Evolutionary conservation across 1,139 yeast species (phyloP), one percentile per base, ranked within the genome.

Genomic region (Yamadazyma kanchanaburiensis): DNA sequence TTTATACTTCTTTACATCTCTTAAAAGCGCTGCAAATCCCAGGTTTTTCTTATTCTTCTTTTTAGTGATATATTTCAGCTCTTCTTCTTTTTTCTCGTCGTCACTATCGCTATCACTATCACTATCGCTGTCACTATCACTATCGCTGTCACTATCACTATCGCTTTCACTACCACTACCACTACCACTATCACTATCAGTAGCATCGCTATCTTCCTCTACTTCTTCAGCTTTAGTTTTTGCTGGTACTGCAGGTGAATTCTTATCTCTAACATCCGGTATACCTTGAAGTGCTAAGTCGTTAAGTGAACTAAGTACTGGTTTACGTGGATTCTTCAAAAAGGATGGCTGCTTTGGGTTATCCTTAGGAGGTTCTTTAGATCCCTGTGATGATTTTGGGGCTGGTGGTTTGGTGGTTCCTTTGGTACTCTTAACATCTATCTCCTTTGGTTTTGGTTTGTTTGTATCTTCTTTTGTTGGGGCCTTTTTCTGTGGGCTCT

Each of bases 261-360:
- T 41, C 4, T 58, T 48, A 25, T 77, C 84, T 33, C 61, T 67
- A 2, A 79, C 84, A 15, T 74, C 83, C 2, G 86, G 86, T 12
- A 78, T 70, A 2, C 84, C 85, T 36, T 77, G 59, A 15, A 64
- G 58, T 2, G 70, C 79, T 32, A 78, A 58, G 37, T 77, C 82
- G n/a, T 70, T 68, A 24, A 79, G 54, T 0, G 82, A 74, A 13
- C 74, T 70, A 31, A 79, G 58, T 1, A 48, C 35, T 1, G 65
- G 64, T 26, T 48, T 56, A 25, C 48, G 42, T 4, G 38, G 26
- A 3, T 20, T 26, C 11, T 24, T 25, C 12, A 40, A 15, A 21
- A 31, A 38, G 18, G 35, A 24, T 15, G 16, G 14, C 6, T 14
- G 15, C 11, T n/a, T 15, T 16, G 15, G 12, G 7, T 12, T 12